Evolutionary conservation across 2,329 filamentous ascomycete species (phyloP).

Genomic region (Phaeosphaeriaceae sp.): DNA sequence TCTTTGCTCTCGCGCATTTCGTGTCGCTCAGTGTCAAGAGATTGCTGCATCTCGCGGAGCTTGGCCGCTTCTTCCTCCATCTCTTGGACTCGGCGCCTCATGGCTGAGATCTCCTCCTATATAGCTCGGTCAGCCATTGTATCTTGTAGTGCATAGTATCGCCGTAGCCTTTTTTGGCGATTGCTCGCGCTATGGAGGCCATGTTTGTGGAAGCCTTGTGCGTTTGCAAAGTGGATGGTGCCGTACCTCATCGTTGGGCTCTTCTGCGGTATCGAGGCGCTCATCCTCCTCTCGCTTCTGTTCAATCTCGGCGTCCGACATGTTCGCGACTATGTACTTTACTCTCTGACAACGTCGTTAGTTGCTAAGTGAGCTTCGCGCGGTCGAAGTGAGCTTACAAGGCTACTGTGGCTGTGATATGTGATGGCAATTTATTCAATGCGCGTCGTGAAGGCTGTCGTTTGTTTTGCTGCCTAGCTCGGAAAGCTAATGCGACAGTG

Average conservation of each 20-base stretch:
- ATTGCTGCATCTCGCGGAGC: constrained; percentile 63
- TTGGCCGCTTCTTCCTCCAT: constrained; percentile 66
- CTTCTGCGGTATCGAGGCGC: constrained; percentile 43
- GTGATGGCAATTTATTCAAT: constrained; percentile 4
- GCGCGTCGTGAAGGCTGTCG: background rate
- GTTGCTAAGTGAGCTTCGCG: constrained; percentile 9
- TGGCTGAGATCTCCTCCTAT: constrained; percentile 55
- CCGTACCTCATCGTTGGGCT: constrained; percentile 46
- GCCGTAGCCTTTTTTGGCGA: background rate
- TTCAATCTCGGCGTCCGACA: constrained; percentile 41
- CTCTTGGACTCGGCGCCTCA: constrained; percentile 62
- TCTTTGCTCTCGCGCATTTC: constrained; percentile 91
- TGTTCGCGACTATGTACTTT: constrained; percentile 12
- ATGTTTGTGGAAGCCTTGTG: background rate
- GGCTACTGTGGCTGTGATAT: constrained; percentile 15
- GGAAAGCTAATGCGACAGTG: constrained; percentile 15
- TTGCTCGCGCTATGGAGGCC: background rate
- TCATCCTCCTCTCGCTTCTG: constrained; percentile 41
- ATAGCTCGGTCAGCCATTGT: constrained; percentile 11
- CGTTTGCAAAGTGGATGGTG: background rate
- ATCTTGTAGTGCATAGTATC: background rate
- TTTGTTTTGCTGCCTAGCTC: background rate
- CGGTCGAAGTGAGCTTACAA: constrained; percentile 15
- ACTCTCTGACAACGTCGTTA: constrained; percentile 8
- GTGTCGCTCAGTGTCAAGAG: constrained; percentile 81